Conservation (phyloP, 148 eudicot genomes). For the Arctostaphylos glauca region DNA sequence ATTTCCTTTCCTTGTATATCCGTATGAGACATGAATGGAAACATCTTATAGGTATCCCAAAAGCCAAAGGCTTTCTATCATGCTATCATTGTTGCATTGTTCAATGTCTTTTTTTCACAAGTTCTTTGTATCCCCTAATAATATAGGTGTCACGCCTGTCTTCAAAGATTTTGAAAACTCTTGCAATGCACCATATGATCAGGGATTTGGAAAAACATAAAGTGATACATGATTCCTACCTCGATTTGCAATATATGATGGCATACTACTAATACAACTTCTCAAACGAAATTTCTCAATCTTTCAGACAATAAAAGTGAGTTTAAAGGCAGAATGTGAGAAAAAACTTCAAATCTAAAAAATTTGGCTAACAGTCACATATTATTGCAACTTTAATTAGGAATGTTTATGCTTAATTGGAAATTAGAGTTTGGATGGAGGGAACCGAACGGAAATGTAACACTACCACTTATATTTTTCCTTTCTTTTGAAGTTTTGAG, state of each 20-base stretch:
- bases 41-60: neutral
- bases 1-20: neutral
- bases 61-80: neutral
- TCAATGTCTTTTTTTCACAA: neutral
- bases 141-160: neutral
- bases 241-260: neutral
- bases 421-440: neutral
- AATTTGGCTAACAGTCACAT: neutral
- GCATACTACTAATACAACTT: neutral
- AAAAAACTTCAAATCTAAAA: neutral
- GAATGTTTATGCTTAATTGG: neutral
- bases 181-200: neutral
- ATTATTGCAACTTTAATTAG: neutral
- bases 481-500: neutral
- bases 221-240: neutral
- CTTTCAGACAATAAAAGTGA: neutral
- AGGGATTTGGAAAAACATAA: neutral
- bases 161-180: neutral
- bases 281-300: neutral
- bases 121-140: neutral
- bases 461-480: neutral
- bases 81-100: neutral
- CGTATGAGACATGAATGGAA: neutral
- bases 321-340: neutral
- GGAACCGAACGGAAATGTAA: neutral